phyloP scores from a whole-genome alignment of 208 protist genomes.

The Acanthamoeba culbertsoni region DNA sequence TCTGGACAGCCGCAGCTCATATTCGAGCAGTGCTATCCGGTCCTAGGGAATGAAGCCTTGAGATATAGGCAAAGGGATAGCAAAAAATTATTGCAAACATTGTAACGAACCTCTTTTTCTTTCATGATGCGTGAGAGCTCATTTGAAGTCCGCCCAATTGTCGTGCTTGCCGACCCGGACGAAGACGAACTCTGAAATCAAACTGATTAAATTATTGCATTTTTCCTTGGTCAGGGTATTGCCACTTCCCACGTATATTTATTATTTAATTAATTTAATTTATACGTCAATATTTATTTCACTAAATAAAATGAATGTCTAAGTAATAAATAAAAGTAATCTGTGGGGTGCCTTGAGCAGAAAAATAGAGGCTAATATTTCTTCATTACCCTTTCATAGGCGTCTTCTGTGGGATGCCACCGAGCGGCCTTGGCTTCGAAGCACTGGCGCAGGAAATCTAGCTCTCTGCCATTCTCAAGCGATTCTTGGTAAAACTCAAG shows the following conservation, averaged over 20 bases:
- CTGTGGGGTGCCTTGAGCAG: no score
- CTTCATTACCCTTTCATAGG: background rate
- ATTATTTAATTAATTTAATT: no score
- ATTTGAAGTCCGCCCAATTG: background rate
- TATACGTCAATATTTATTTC: no score
- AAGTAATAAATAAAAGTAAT: no score
- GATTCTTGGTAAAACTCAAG: slow-evolving; percentile 52
- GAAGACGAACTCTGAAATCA: background rate
- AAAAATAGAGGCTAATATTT: background rate
- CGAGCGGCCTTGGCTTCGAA: background rate
- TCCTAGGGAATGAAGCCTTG: background rate
- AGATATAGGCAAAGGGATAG: background rate
- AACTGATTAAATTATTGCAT: background rate
- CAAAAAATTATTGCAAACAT: background rate
- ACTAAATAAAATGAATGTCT: no score
- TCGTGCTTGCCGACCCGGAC: background rate
- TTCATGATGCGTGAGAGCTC: slow-evolving; percentile 7
- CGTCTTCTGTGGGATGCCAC: background rate
- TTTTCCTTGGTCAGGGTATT: no score
- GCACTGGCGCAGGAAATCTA: background rate
- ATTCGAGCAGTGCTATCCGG: slow-evolving; percentile 47
- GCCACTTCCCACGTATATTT: no score
- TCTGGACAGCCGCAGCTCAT: slow-evolving; percentile 42
- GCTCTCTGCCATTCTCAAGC: background rate
- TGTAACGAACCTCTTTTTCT: background rate